Evolutionary conservation across 2,329 filamentous ascomycete species (phyloP).

Genomic region (Sclerotinia minor): DNA sequence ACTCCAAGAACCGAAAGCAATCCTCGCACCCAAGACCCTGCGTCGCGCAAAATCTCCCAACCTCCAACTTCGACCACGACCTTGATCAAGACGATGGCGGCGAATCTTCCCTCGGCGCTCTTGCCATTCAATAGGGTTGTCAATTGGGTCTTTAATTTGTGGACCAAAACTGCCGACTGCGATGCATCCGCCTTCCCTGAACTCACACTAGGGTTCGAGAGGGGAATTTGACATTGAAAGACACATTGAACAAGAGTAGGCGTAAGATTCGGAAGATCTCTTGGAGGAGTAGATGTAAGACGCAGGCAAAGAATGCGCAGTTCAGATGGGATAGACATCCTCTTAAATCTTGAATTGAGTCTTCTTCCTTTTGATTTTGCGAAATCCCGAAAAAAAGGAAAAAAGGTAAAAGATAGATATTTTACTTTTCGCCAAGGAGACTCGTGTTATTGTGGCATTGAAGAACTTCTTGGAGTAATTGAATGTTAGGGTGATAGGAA

Average conservation of each 20-base stretch:
- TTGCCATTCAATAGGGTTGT: conserved; percentile 77
- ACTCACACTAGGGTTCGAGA: conserved; percentile 64
- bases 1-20: conserved; percentile 74
- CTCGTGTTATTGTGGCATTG: background rate
- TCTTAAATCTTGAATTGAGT: background rate
- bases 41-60: conserved; percentile 74
- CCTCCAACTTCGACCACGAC: conserved; percentile 78
- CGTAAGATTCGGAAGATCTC: conserved; percentile 71
- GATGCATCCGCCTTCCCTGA: conserved; percentile 60
- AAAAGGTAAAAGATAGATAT: no score
- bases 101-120: conserved; percentile 71
- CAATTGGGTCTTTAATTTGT: conserved; percentile 79
- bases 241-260: conserved; percentile 66
- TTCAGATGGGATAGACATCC: conserved; percentile 51
- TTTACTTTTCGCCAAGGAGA: background rate
- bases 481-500: background rate
- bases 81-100: conserved; percentile 77
- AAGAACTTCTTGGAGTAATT: background rate
- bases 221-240: conserved; percentile 56
- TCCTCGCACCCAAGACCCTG: conserved; percentile 74
- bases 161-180: conserved; percentile 69
- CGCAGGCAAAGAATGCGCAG: conserved; percentile 66
- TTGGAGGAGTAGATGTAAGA: conserved; percentile 68
- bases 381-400: background rate
- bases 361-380: background rate